Evolutionary conservation across 352 stramenopile species (phyloP), one percentile per base, ranked within the genome.

Genomic region (Pythium phragmitis): DNA sequence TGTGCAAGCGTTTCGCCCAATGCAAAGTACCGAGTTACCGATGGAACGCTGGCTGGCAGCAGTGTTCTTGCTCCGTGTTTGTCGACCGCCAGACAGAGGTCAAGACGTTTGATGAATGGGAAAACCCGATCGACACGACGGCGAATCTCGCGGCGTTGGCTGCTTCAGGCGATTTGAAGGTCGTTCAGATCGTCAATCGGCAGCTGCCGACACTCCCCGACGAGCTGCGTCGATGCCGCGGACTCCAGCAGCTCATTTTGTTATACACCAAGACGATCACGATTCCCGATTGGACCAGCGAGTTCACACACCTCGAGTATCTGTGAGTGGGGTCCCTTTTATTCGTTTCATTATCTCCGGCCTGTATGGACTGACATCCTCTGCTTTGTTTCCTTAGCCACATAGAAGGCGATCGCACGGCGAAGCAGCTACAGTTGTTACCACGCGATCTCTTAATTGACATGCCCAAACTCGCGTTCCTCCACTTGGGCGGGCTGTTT

Each of bases 121-220:
- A 54, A 12, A 13, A 62, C 17, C 65, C 69, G 0, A 5, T 33
- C 3, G 65, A 75, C 30, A 52, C 33, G 9, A 64, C 55, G 0
- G 39, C 41, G 19, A 58, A 58, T 4, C 55, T 75, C 5, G 55
- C 39, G 16, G 41, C 7, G 2, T 16, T 70, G 0, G 69, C 69
- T 16, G 21, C 39, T 13, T 19, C 58, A 30, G 69, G 69, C 2
- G 21, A 68, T 26, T 43, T 73, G 1, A 39, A 63, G n/a, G 60
- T 67, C 19, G 33, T 73, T 4, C 61, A 76, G 43, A 68, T 76
- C 49, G 63, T 73, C 16, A 76, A 76, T 26, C 53, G 66, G 26
- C 39, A 53, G 13, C 33, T 76, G 1, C 43, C 66, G 3, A 45
- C 33, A 14, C 21, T 73, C 0, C 65, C 65, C 4, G 54, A 46